Percentiles rank a stretch among this genome's conserved stretches.
Conservation (phyloP, 1,284 basidiomycete genomes). For the Fomitopsis betulina region DNA sequence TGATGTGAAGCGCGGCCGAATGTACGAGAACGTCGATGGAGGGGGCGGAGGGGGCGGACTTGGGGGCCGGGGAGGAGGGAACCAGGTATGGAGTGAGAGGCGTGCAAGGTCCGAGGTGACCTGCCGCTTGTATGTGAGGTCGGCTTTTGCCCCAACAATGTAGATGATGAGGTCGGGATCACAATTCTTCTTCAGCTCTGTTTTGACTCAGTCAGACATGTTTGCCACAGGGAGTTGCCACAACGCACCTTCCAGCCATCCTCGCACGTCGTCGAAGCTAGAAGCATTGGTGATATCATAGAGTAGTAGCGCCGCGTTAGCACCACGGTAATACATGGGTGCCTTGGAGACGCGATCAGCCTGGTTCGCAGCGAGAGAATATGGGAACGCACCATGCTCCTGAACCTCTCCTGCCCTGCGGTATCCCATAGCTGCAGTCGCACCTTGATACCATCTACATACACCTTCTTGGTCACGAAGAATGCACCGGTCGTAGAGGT, state of each 20-base stretch:
- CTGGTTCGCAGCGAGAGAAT: slow-evolving; percentile 4
- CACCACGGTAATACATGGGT: slow-evolving; percentile 99
- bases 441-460: slow-evolving; percentile 84
- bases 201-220: background rate
- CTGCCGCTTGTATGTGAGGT: slow-evolving; percentile 65
- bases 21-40: slow-evolving; percentile 72
- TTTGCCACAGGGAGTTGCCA: background rate
- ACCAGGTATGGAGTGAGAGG: slow-evolving; percentile 77
- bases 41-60: slow-evolving; percentile 57
- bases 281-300: slow-evolving; percentile 95
- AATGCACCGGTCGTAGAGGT: slow-evolving; percentile 93
- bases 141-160: slow-evolving; percentile 88
- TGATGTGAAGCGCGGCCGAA: slow-evolving; percentile 81
- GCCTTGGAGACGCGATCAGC: slow-evolving; percentile 47
- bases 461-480: slow-evolving; percentile 93
- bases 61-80: slow-evolving; percentile 68
- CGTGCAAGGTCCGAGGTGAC: slow-evolving; percentile 80
- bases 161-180: slow-evolving; percentile 82
- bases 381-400: slow-evolving; percentile 72
- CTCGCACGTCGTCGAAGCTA: slow-evolving; percentile 87
- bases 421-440: slow-evolving; percentile 92
- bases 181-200: slow-evolving; percentile 89
- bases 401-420: slow-evolving; percentile 95
- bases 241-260: slow-evolving; percentile 83
- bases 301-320: slow-evolving; percentile 92